Evolutionary conservation across 352 stramenopile genomes (phyloP), one percentile per base, ranked within the genome.

Genomic region (Globisporangium acanthophoron): DNA sequence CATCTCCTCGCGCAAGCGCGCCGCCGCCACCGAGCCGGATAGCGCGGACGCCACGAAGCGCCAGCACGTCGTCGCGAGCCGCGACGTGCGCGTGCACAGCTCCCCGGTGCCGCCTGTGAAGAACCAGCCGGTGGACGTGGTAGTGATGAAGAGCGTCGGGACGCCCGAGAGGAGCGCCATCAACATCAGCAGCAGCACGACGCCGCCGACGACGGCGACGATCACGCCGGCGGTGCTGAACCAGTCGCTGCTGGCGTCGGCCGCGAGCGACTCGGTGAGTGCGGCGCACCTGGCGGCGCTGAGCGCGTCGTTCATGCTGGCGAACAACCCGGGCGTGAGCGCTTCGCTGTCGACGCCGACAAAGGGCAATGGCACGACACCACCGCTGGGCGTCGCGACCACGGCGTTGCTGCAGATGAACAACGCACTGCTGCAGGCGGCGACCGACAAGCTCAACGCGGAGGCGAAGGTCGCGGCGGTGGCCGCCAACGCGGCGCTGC

Each of bases 361-460:
- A n/a, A 9, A 20, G n/a, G 33, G 39, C 21, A 56, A 37, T 9
- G n/a, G 21, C 33, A 31, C 37, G 24, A 24, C 47, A n/a, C 15
- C 35, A 33, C 31, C 41, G 27, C 51, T 58, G 49, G 51, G 48
- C 40, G 50, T 52, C 20, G 35, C 35, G 35, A 57, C 27, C 56
- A 37, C 56, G 37, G 48, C 57, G 27, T 33, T 63, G 57, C 31
- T 63, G 43, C 49, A 57, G 58, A 33, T 64, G 29, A 64, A 58
- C 51, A 53, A 54, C 43, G 53, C 58, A 33, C 56, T 64, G 50
- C 51, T 64, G 18, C 58, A 64, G 51, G 58, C 58, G 18, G 56
- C 51, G 18, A 52, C 58, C 31, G 58, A 64, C 16, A 64, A 64
- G 35, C 58, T 64, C 15, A 52, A 58, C 50, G 58, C 58, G 0